A percentile compares a stretch with the other conserved stretches of the same genome.
Conservation (phyloP, 768 basidiomycete genomes). For the Tulasnella sp. region DNA sequence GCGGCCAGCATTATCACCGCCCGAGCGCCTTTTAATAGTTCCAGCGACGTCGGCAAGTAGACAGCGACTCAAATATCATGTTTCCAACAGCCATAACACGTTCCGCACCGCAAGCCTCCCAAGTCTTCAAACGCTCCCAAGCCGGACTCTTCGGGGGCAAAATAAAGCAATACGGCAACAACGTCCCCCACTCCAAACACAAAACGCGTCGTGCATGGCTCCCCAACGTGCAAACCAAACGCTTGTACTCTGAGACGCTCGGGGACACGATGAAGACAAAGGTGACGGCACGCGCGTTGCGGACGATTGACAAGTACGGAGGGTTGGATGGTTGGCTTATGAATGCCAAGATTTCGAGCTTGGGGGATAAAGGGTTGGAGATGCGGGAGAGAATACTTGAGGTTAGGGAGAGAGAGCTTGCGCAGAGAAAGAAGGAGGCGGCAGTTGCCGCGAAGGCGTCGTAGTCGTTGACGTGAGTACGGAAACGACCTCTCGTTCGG, state of each 20-base stretch:
- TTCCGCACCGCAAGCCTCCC: conserved; percentile 30
- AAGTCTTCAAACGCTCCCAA: conserved; percentile 71
- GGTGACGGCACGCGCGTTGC: conserved; percentile 61
- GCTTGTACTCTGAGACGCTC: conserved; percentile 53
- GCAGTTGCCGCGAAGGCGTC: background rate
- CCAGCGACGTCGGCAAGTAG: too few species aligned
- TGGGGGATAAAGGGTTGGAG: conserved; percentile 34
- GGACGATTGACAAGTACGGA: conserved; percentile 76
- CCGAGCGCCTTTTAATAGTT: background rate
- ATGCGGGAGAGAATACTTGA: conserved; percentile 35
- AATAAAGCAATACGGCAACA: conserved; percentile 71
- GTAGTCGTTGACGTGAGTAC: too few species aligned
- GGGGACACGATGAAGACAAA: conserved; percentile 49
- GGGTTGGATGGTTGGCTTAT: conserved; percentile 59
- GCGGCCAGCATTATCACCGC: too few species aligned
- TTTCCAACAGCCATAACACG: conserved; percentile 26
- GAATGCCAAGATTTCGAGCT: conserved; percentile 28
- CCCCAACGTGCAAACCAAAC: conserved; percentile 74
- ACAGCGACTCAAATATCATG: too few species aligned
- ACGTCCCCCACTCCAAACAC: conserved; percentile 76
- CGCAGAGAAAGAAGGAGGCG: background rate
- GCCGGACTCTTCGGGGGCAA: conserved; percentile 75
- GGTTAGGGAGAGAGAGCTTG: background rate
- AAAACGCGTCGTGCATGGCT: conserved; percentile 83
- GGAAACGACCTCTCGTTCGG: too few species aligned